Evolutionary conservation across 2,329 filamentous ascomycete genomes (phyloP), one percentile per base, ranked within the genome.

Genomic region (Thielaviopsis ethacetica): DNA sequence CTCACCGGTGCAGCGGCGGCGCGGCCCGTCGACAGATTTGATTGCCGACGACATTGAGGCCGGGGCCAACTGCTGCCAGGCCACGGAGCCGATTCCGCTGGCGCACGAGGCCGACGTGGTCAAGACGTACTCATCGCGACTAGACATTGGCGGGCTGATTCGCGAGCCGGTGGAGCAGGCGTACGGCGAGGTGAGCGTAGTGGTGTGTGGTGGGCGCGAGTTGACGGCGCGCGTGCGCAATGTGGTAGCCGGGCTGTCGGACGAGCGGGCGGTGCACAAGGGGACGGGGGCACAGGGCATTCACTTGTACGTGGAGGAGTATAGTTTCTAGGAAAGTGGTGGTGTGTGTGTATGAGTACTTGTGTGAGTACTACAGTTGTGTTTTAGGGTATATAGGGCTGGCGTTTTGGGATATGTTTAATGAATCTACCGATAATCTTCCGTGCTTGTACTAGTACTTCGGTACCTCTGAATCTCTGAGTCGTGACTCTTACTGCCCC

Each of bases 251-350:
- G 69, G 68, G 30, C 62, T 83, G 62, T 81, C 78, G 57, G 80
- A 84, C 64, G 80, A 83, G 68, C 70, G 81, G 49, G 81, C 77
- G 0, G 80, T 83, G 22, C 81, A 83, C 65, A 84, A 84, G 66
- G 81, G 81, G 5, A 83, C 79, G 0, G 80, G 79, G 0, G 80
- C 81, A 0, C 81, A 84, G 65, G 81, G 81, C 0, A 83, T 84
- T 49, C 75, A 77, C 65, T 65, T 83, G 59, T 75, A 81, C 65
- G 79, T 78, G 0, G 81, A 83, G 63, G 80, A 83, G 66, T 83
- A 82, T 66, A 73, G 73, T 24, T 79, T 79, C 62, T 80, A 65
- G 65, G 41, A 10, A 52, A 9, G 7, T 27, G 4, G 15, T n/a
- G n/a, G n/a, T n/a, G n/a, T n/a, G n/a, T n/a, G n/a, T n/a, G n/a